Conservation (phyloP, 768 basidiomycete genomes). For the Tubosaeta brunneosetosa region DNA sequence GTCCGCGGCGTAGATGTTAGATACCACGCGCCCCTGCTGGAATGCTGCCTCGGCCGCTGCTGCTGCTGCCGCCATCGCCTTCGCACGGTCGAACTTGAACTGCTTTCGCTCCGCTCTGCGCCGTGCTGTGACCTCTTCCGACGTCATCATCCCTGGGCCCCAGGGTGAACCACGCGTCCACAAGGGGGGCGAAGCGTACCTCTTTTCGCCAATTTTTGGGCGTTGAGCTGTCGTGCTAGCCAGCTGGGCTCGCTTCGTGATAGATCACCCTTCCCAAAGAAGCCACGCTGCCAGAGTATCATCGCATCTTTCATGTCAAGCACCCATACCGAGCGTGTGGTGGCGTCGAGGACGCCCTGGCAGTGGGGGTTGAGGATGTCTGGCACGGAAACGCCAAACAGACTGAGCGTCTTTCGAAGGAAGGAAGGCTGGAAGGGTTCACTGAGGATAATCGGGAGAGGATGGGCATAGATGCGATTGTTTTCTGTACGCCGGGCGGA, state of each 20-base stretch:
- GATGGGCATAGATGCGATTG: constrained; percentile 63
- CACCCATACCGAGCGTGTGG: constrained; percentile 89
- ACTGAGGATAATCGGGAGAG: constrained; percentile 58
- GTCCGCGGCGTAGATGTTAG: constrained; percentile 53
- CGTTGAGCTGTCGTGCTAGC: constrained; percentile 75
- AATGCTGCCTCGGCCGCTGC: constrained; percentile 78
- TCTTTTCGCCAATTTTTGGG: constrained; percentile 46
- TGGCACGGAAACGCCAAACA: constrained; percentile 56
- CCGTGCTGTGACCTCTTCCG: constrained; percentile 87
- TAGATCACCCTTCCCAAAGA: constrained; percentile 96
- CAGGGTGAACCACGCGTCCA: background rate
- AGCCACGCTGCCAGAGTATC: constrained; percentile 83
- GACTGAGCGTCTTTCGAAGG: constrained; percentile 43
- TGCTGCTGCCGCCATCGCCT: constrained; percentile 77
- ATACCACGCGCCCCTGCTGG: constrained; percentile 60
- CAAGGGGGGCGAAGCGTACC: constrained; percentile 34
- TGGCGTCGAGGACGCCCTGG: constrained; percentile 69
- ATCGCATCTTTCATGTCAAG: constrained; percentile 55
- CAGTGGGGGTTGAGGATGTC: constrained; percentile 67
- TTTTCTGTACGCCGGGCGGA: constrained; percentile 56
- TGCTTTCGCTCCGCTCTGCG: constrained; percentile 85
- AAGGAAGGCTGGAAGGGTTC: constrained; percentile 37
- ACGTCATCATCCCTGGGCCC: constrained; percentile 45
- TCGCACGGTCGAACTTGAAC: constrained; percentile 89
- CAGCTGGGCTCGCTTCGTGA: constrained; percentile 95